Base-by-base conservation (phyloP, 2,329 filamentous ascomycete species). In the Cladosporium sp. region DNA sequence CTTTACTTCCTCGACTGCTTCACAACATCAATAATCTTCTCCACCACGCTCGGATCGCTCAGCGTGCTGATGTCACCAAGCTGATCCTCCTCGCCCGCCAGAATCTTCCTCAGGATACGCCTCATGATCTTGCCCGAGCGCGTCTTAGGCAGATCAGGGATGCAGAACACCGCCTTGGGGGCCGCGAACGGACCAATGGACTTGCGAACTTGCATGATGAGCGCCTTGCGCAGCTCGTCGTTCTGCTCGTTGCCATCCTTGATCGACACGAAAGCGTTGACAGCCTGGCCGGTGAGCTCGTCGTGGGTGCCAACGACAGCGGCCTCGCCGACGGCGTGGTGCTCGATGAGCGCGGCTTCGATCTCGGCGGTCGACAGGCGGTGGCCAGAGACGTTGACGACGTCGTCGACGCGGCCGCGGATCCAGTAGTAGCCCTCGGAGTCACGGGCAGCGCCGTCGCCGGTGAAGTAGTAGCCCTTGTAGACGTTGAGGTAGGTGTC, bases 351-450 rank as follows among this genome's bases (percentile, higher is more conserved):
- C 21, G 95, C 95, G 31, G 95, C 95, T 81, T 99, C 95, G 70
- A 99, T 99, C 80, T 99, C 95, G 40, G 95, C 94, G 11, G 95
- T 99, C 18, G 94, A 98, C 69, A 99, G 85, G 78, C 95, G 90
- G 80, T 99, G 95, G 31, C 95, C 95, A 72, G 91, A 95, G 68
- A 99, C 95, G 80, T 99, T 99, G 79, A 99, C 94, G 52, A 99
- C 95, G 75, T 99, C 95, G 77, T 99, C 95, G 62, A 99, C 95
- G 79, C 95, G 93, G 70, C 95, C 95, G 69, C 95, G 92, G 78
- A 99, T 99, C 95, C 95, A 99, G 88, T 98, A 99, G 85, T 97
- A 99, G 65, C 95, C 95, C 75, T 99, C 95, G 80, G 97, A 91
- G 78, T 99, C 95, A 76, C 95, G 91, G 67, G 91, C 95, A 65